These are phyloP conservation scores for Solioccasus polychromus DNA, from an alignment of 768 basidiomycete species.

Conservation along the genomic window DNA sequence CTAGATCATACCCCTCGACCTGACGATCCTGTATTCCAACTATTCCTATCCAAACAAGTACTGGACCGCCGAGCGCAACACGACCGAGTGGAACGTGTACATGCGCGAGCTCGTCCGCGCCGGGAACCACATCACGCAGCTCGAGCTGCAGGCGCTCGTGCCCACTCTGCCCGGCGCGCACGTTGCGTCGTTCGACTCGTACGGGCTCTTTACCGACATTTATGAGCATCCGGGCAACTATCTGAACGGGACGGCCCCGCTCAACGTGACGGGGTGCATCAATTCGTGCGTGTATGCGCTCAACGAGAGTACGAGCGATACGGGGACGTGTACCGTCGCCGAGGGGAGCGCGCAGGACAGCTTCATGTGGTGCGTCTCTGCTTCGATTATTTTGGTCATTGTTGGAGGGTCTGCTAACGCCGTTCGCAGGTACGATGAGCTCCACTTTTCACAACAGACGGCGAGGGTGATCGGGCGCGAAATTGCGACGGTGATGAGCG, in stretches of 20 bases:
- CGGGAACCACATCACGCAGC: slow-evolving; percentile 50
- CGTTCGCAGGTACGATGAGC: slow-evolving; percentile 46
- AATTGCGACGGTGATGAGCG: slow-evolving; percentile 45
- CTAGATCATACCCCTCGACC: slow-evolving; percentile 60
- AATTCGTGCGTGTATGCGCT: slow-evolving; percentile 43
- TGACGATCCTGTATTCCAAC: slow-evolving; percentile 44
- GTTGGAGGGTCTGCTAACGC: no score
- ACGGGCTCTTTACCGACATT: slow-evolving; percentile 60
- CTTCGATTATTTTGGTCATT: no score
- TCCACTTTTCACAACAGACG: slow-evolving; percentile 60
- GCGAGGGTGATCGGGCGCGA: slow-evolving; percentile 52
- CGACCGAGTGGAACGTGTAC: slow-evolving; percentile 54
- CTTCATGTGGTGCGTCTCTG: slow-evolving; percentile 57
- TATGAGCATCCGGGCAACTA: slow-evolving; percentile 47
- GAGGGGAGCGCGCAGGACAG: slow-evolving; percentile 46
- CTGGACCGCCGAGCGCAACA: slow-evolving; percentile 50
- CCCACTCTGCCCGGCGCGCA: slow-evolving; percentile 51
- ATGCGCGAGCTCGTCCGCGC: slow-evolving; percentile 52
- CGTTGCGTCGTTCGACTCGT: slow-evolving; percentile 61
- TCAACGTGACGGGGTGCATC: slow-evolving; percentile 55
- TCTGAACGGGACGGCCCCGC: slow-evolving; percentile 61
- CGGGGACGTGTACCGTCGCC: slow-evolving; percentile 33
- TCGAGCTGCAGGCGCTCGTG: slow-evolving; percentile 49
- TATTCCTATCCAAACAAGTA: slow-evolving; percentile 48
- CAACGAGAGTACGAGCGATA: slow-evolving; percentile 22